Percentiles rank a stretch among this genome's conserved stretches.
These are phyloP conservation scores for Coemansia sp. DNA, from an alignment of 192 early-diverging fungal species.

Conservation along the genomic window DNA sequence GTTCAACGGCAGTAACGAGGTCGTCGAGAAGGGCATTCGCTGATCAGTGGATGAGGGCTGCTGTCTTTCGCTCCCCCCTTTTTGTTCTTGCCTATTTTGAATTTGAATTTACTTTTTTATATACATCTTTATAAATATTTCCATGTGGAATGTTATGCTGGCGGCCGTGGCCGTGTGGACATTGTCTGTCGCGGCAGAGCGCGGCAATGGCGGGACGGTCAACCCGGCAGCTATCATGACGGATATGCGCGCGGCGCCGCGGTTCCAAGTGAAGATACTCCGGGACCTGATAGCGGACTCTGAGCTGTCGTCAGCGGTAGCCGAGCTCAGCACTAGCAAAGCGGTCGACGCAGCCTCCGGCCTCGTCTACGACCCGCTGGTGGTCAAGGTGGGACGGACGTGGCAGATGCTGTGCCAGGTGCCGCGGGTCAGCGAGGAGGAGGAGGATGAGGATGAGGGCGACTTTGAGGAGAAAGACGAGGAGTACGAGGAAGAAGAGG, in stretches of 20 bases:
- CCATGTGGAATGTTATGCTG: background rate
- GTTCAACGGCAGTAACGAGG: conserved; percentile 10
- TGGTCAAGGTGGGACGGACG: conserved; percentile 10
- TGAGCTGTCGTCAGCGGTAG: conserved; percentile 10
- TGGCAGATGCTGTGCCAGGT: conserved; percentile 60
- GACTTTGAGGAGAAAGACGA: conserved; percentile 31
- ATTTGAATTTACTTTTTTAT: background rate
- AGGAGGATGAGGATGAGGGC: conserved; percentile 8
- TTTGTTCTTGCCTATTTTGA: background rate
- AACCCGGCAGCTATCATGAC: conserved; percentile 34
- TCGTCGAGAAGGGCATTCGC: background rate
- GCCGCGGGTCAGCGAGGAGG: conserved; percentile 41
- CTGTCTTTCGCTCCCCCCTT: background rate
- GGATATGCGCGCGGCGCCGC: conserved; percentile 35
- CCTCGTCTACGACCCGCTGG: conserved; percentile 33
- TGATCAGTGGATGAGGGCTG: background rate
- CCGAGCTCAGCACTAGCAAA: background rate
- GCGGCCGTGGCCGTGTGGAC: background rate
- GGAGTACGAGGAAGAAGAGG: conserved; percentile 31
- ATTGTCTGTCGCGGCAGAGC: background rate
- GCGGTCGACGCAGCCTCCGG: conserved; percentile 4
- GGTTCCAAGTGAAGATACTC: conserved; percentile 29
- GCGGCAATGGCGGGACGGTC: conserved; percentile 1
- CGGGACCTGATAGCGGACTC: conserved; percentile 29
- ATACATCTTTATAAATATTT: background rate